phyloP scores from a whole-genome alignment of 1,139 yeast species.

The Taphrina populina region DNA sequence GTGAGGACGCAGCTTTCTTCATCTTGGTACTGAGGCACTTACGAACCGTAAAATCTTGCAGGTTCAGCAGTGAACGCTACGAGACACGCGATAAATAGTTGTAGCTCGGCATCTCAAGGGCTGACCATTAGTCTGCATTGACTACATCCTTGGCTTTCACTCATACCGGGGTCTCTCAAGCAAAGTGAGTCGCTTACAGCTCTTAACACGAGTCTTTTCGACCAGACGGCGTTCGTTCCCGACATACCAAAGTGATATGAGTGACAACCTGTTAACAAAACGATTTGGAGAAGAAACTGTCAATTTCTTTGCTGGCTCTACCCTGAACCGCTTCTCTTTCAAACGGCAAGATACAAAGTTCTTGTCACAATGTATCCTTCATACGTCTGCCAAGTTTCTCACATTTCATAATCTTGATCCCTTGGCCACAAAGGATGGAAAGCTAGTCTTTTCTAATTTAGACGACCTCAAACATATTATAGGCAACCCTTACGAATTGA shows the following conservation, averaged over 20 bases:
- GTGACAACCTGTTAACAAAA: slow-evolving; percentile 3
- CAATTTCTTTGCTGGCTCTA: slow-evolving; percentile 53
- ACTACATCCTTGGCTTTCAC: too few relatives aligned
- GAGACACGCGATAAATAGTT: too few relatives aligned
- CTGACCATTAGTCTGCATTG: too few relatives aligned
- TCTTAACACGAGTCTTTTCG: slow-evolving; percentile 5
- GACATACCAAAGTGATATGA: slow-evolving; percentile 19
- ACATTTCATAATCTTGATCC: slow-evolving; percentile 50
- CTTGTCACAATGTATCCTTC: slow-evolving; percentile 54
- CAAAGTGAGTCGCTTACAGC: slow-evolving; percentile 15
- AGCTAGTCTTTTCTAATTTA: slow-evolving; percentile 39
- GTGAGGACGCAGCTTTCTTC: too few relatives aligned
- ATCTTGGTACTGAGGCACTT: too few relatives aligned
- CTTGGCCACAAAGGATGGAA: slow-evolving; percentile 39
- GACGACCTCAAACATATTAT: slow-evolving; percentile 41
- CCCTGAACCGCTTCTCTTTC: slow-evolving; percentile 76
- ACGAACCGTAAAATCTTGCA: too few relatives aligned
- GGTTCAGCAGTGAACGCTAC: too few relatives aligned
- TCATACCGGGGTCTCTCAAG: too few relatives aligned
- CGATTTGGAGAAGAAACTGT: slow-evolving; percentile 28
- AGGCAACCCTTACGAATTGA: slow-evolving; percentile 45
- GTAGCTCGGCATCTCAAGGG: too few relatives aligned
- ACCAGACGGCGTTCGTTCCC: slow-evolving; percentile 9
- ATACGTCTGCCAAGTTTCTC: slow-evolving; percentile 58
- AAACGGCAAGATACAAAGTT: slow-evolving; percentile 66